Base-by-base conservation (phyloP, 768 basidiomycete species). In the Collybiopsis confluens region DNA sequence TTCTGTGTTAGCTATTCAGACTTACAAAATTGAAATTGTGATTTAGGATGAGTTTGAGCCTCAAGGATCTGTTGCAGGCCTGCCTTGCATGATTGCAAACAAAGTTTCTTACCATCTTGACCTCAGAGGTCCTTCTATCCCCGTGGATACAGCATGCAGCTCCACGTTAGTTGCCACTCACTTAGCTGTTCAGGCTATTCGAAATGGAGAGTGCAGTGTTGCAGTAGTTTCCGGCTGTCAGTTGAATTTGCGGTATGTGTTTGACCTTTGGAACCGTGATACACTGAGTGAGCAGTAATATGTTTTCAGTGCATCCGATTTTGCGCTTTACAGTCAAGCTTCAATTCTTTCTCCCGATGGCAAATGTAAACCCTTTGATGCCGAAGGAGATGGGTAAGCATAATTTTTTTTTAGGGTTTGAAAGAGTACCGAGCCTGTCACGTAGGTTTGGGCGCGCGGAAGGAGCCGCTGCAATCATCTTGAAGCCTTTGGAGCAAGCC, bases 141-240 rank as follows among this genome's bases (percentile, higher is more conserved):
- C 77, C 7, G 58, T 73, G 0, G 79, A 81, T 56, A 77, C 76
- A 0, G 77, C 77, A 2, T 81, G 80, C 47, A 49, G 37, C 27
- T 79, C 77, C n/a, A 70, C 67, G 7, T 60, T 75, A 23, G 71
- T 67, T 2, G 76, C 75, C 2, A 63, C 75, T 45, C 79, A 81
- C 61, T 68, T 81, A 13, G 79, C 74, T 2, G 65, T 79, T 2
- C 73, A 74, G 35, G 70, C 75, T 0, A 62, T 80, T 6, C 63
- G 64, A 20, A 62, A 59, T 30, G 76, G 76, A 1, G 79, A 80
- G 36, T 70, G 78, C 30, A 71, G 77, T 26, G 68, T 74, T 7
- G 79, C 79, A 1, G 64, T 81, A 3, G 70, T 81, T 36, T 74
- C 69, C 10, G 73, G 75, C 21, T 65, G 66, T 55, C 77, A 77